Conservation (phyloP, 495 filamentous ascomycete species). For the Elaphomyces granulatus region DNA sequence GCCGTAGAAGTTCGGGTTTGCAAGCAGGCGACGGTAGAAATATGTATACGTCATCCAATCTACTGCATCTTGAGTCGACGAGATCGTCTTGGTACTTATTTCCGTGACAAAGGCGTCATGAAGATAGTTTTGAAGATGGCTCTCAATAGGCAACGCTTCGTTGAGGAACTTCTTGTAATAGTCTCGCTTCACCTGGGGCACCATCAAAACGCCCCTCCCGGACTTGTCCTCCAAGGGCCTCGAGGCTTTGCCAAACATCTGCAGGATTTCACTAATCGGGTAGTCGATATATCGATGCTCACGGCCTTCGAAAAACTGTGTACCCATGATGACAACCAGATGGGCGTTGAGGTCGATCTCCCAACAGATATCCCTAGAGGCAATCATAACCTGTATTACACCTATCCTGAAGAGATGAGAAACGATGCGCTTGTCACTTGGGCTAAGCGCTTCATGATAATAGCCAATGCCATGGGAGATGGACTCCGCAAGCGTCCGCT, state of each 20-base stretch:
- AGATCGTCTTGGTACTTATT: conserved; percentile 84
- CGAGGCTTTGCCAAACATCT: conserved; percentile 95
- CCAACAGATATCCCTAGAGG: conserved; percentile 93
- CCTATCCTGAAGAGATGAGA: conserved; percentile 81
- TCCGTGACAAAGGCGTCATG: conserved; percentile 96
- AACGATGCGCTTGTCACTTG: conserved; percentile 84
- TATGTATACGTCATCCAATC: conserved; percentile 98
- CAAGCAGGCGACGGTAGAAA: conserved; percentile 93
- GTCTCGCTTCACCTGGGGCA: conserved; percentile 81
- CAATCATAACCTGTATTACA: conserved; percentile 84
- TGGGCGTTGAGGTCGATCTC: conserved; percentile 81
- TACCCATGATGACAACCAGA: conserved; percentile 91
- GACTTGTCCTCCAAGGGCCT: conserved; percentile 64
- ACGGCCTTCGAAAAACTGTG: conserved; percentile 94
- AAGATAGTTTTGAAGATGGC: conserved; percentile 76
- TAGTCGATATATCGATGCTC: conserved; percentile 98
- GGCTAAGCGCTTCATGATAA: conserved; percentile 83
- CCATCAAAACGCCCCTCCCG: conserved; percentile 85
- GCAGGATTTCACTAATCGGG: conserved; percentile 88
- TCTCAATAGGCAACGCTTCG: conserved; percentile 91
- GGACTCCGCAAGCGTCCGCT: conserved; percentile 75
- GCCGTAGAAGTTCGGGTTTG: conserved; percentile 94
- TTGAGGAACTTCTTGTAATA: conserved; percentile 99
- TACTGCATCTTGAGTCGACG: conserved; percentile 91
- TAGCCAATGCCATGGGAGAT: conserved; percentile 95